These are phyloP conservation scores for Escallonia rubra DNA, from an alignment of 129 eudicot species.

Conservation along the genomic window DNA sequence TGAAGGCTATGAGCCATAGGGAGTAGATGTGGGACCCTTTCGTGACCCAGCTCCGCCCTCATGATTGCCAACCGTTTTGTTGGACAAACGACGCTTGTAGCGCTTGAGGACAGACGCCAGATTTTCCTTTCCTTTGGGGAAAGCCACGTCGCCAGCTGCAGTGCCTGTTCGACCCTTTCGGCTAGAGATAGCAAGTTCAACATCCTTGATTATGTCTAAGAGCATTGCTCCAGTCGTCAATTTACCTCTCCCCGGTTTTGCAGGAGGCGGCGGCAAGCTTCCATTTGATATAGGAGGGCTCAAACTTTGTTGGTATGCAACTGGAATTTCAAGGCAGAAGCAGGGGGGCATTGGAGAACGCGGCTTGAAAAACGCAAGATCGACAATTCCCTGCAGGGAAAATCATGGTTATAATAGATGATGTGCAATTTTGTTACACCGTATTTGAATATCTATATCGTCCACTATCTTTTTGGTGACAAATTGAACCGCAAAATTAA, in stretches of 20 bases:
- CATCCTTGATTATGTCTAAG: conserved; percentile 76
- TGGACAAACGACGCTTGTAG: conserved; percentile 71
- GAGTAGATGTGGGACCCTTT: conserved; percentile 21
- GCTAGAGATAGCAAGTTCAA: conserved; percentile 76
- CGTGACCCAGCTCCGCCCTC: conserved; percentile 38
- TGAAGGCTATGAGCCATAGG: conserved; percentile 25
- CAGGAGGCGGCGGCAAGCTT: conserved; percentile 66
- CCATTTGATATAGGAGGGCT: conserved; percentile 51
- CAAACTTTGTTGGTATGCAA: conserved; percentile 41
- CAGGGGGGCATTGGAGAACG: conserved; percentile 71
- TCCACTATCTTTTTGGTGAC: no score
- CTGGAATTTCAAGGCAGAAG: conserved; percentile 85
- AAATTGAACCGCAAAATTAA: no score
- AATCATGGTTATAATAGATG: neutral
- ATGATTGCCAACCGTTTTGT: conserved; percentile 42
- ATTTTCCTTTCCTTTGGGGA: conserved; percentile 94
- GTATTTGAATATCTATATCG: no score
- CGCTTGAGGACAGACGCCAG: conserved; percentile 87
- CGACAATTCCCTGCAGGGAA: conserved; percentile 63
- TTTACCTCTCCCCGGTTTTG: conserved; percentile 54
- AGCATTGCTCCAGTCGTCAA: conserved; percentile 65
- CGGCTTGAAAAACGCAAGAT: conserved; percentile 69
- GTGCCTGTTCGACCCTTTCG: conserved; percentile 95
- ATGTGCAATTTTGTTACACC: neutral
- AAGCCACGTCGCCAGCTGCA: conserved; percentile 98